Evolutionary conservation across 305 asterid genomes (phyloP).

Genomic region (Fraxinus greggii): DNA sequence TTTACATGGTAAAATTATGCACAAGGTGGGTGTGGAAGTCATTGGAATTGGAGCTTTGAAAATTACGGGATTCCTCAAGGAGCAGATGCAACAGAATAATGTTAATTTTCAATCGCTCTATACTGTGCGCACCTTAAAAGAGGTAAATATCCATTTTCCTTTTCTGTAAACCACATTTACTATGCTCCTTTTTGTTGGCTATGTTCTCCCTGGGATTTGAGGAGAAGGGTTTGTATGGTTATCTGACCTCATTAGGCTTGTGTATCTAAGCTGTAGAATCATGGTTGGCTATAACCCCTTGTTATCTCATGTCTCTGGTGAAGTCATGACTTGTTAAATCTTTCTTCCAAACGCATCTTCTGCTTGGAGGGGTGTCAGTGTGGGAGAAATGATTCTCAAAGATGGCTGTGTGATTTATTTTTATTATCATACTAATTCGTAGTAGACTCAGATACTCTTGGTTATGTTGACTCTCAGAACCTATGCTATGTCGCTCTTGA

Average conservation of each 20-base stretch:
- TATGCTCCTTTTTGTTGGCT: neutral
- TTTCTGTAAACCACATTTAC: neutral
- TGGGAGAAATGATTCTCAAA: constrained; percentile 1
- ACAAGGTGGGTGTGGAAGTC: constrained; percentile 83
- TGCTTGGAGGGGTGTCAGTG: neutral
- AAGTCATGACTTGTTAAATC: neutral
- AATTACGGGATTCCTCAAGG: constrained; percentile 88
- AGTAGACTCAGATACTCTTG: constrained; percentile 19
- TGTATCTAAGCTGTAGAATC: neutral
- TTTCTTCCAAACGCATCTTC: constrained; percentile 1
- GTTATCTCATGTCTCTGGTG: neutral
- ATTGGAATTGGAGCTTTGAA: constrained; percentile 92
- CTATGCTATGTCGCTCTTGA: constrained; percentile 91
- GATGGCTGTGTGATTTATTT: neutral
- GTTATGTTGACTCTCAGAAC: constrained; percentile 57
- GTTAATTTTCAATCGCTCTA: constrained; percentile 71
- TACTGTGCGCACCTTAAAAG: constrained; percentile 92
- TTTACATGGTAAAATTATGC: constrained; percentile 81
- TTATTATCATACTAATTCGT: constrained; percentile 11
- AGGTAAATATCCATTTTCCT: constrained; percentile 43
- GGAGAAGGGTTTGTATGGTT: neutral
- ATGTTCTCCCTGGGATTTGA: neutral
- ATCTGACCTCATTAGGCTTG: neutral
- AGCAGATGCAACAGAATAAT: constrained; percentile 80
- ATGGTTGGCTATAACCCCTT: neutral